Percentiles rank a stretch among this genome's conserved stretches.
Evolutionary conservation across 129 eudicot genomes (phyloP).

Genomic region (Cynara cardunculus): DNA sequence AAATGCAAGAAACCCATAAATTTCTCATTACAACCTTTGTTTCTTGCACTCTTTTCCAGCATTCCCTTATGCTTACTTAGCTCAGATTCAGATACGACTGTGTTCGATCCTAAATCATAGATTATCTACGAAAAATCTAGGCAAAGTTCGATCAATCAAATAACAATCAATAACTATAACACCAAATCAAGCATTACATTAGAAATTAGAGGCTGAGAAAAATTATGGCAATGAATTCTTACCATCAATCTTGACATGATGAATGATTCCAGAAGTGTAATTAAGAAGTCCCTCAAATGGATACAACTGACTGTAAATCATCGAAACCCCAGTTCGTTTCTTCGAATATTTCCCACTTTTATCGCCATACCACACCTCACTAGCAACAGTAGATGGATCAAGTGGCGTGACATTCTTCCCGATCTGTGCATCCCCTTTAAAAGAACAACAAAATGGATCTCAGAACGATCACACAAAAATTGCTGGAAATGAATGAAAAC

Average conservation of each 20-base stretch:
- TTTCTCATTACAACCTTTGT: too few relatives aligned
- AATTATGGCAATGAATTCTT: not conserved
- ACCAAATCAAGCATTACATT: not conserved
- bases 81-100: too few relatives aligned
- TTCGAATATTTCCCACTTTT: slow-evolving; percentile 52
- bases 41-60: too few relatives aligned
- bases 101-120: not conserved
- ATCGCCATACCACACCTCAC: slow-evolving; percentile 87
- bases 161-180: not conserved
- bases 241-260: slow-evolving; percentile 89
- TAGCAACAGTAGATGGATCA: slow-evolving; percentile 69
- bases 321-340: slow-evolving; percentile 55
- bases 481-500: not conserved
- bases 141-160: not conserved
- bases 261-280: slow-evolving; percentile 88
- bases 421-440: slow-evolving; percentile 76
- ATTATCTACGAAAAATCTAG: not conserved
- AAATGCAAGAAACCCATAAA: too few relatives aligned
- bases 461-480: not conserved
- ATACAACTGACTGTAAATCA: slow-evolving; percentile 73
- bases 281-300: slow-evolving; percentile 76
- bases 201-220: not conserved
- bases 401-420: slow-evolving; percentile 71
- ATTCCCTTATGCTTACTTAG: too few relatives aligned
- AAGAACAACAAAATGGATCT: not conserved